phyloP scores from a whole-genome alignment of 768 basidiomycete species.

The Coprinopsis strossmayeri region DNA sequence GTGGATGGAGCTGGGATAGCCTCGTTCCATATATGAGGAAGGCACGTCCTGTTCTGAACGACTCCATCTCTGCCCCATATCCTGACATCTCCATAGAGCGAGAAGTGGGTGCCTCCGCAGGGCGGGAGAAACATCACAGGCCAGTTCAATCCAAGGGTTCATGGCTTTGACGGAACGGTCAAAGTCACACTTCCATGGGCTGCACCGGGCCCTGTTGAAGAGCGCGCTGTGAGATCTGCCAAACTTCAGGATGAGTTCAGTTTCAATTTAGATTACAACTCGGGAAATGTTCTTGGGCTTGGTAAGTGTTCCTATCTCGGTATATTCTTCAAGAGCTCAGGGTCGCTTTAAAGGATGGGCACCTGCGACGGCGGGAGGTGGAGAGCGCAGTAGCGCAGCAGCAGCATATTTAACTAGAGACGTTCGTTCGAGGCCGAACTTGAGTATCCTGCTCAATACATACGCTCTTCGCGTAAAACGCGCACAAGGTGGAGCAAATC shows the following conservation, averaged over 20 bases:
- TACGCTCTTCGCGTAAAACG: background rate
- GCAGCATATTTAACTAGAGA: background rate
- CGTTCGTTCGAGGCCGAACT: background rate
- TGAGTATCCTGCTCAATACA: conserved; percentile 2
- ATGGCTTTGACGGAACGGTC: conserved; percentile 20
- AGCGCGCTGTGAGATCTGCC: conserved; percentile 19
- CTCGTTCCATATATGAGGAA: conserved; percentile 21
- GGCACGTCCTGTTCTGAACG: conserved; percentile 8
- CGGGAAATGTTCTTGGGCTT: conserved; percentile 20
- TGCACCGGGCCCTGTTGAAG: conserved; percentile 19
- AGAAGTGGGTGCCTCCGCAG: conserved; percentile 22
- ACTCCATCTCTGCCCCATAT: background rate
- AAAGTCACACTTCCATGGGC: conserved; percentile 20
- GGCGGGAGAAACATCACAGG: conserved; percentile 25
- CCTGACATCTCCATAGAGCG: conserved; percentile 21
- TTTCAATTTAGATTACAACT: conserved; percentile 30
- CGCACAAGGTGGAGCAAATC: background rate
- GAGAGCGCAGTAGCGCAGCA: conserved; percentile 1
- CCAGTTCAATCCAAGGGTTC: conserved; percentile 23
- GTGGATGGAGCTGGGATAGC: conserved; percentile 26
- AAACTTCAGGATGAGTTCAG: conserved; percentile 24
- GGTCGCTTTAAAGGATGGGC: background rate
- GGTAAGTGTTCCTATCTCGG: conserved; percentile 2
- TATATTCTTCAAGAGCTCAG: background rate
- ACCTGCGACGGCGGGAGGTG: background rate